Conservation (phyloP, 352 stramenopile genomes). For the Phytophthora pinifolia region DNA sequence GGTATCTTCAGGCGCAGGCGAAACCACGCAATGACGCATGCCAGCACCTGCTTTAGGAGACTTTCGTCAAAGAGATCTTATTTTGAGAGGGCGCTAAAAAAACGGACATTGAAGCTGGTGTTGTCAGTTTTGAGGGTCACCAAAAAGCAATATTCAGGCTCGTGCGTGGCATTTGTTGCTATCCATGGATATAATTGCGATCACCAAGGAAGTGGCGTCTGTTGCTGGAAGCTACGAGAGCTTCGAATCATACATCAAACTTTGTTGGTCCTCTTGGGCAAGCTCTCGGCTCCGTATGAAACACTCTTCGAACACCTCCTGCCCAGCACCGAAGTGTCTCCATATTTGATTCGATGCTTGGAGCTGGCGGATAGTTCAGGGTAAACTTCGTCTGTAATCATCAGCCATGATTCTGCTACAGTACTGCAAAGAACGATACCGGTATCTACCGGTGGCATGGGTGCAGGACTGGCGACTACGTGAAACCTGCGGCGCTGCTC, state of each 20-base stretch:
- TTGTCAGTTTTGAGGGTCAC: constrained; percentile 6
- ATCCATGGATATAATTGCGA: too few relatives aligned
- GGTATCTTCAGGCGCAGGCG: constrained; percentile 12
- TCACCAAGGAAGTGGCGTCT: too few relatives aligned
- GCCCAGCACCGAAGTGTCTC: too few relatives aligned
- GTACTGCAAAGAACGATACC: too few relatives aligned
- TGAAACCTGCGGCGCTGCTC: neutral
- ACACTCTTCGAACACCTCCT: too few relatives aligned
- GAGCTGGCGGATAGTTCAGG: constrained; percentile 8
- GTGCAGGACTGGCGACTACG: neutral
- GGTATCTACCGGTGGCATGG: neutral
- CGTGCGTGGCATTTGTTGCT: too few relatives aligned
- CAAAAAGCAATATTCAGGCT: neutral
- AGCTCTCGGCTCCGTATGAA: too few relatives aligned
- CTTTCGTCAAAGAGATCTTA: constrained; percentile 1
- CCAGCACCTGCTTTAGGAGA: neutral
- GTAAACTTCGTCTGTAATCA: constrained; percentile 5
- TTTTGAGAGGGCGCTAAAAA: constrained; percentile 21
- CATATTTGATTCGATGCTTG: neutral
- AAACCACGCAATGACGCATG: constrained; percentile 13
- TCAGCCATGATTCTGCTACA: too few relatives aligned
- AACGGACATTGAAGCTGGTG: constrained; percentile 20
- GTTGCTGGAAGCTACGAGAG: too few relatives aligned
- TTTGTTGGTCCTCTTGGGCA: neutral
- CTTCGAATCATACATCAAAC: neutral